Evolutionary conservation across 306 rosid genomes (phyloP), one percentile per base, ranked within the genome.

Genomic region (Lathyrus aphaca): DNA sequence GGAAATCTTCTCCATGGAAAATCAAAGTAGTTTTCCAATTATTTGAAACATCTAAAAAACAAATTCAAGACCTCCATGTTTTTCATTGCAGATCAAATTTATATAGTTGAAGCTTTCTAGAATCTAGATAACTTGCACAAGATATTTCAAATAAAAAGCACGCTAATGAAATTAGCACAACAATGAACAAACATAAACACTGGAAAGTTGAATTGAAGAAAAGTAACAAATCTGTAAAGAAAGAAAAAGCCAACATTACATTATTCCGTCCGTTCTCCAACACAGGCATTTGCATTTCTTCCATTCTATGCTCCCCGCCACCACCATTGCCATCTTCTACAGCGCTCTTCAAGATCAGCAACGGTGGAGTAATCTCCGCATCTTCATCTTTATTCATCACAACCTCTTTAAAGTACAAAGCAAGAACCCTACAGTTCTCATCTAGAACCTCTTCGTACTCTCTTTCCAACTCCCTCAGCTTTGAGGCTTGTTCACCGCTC

Each of bases 181-280:
- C 11, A 3, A 53, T 9, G 14, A 9, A 14, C 11, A 13, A 18
- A 56, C 37, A 25, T 2, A 8, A 75, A 48, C 42, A 18, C n/a
- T 45, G 4, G 62, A 12, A 53, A 69, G n/a, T 18, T 69, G 59
- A 64, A 46, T 6, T 1, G 4, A 66, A 30, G 13, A 40, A 66
- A 59, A 43, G 16, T 19, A 15, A 29, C 29, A 30, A 71, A 45
- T 8, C 6, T 1, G 13, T 14, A 17, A 38, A 23, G 32, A 21
- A 71, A 9, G 29, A 19, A 17, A 49, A 44, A 69, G 4, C 43
- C 35, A 35, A 45, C 60, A 87, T 89, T 92, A 92, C 98, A 82
- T 92, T 89, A 83, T 88, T 80, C 89, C 91, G 98, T 84, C 91
- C 86, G 80, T 83, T 88, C 73, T 69, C 53, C 6, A 81, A 75